These are phyloP conservation scores for Condylostoma magnum DNA, from an alignment of 169 alveolate genomes.

Conservation along the genomic window DNA sequence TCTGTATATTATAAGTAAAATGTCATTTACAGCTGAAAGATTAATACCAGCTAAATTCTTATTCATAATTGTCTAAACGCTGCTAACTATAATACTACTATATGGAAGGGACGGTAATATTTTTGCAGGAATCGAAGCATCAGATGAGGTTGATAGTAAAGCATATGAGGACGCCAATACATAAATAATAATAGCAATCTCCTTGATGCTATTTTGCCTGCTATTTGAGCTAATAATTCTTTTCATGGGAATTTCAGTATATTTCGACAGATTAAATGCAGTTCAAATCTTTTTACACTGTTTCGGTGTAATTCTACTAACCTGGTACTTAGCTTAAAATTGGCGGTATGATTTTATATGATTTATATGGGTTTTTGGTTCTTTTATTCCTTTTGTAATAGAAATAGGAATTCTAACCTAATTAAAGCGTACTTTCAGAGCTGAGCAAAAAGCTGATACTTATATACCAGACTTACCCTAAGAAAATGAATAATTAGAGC, in stretches of 20 bases:
- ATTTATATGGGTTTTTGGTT: slow-evolving; percentile 20
- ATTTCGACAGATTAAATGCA: slow-evolving; percentile 14
- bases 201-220: not conserved
- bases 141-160: not conserved
- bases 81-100: slow-evolving; percentile 1
- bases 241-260: slow-evolving; percentile 20
- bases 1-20: no score
- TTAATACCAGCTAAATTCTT: slow-evolving; percentile 10
- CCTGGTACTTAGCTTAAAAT: not conserved
- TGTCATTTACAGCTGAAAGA: not conserved
- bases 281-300: not conserved
- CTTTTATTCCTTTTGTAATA: slow-evolving; percentile 20
- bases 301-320: slow-evolving; percentile 1
- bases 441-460: no score
- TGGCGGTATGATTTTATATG: slow-evolving; percentile 19
- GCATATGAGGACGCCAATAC: not conserved
- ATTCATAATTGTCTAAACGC: not conserved
- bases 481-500: no score
- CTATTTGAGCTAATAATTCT: not conserved
- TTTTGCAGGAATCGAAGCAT: not conserved
- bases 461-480: no score
- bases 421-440: no score
- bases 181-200: not conserved
- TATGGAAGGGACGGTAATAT: not conserved
- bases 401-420: not conserved